Base-by-base conservation (phyloP, 139 green algal species). In the Nannochloris sp. region DNA sequence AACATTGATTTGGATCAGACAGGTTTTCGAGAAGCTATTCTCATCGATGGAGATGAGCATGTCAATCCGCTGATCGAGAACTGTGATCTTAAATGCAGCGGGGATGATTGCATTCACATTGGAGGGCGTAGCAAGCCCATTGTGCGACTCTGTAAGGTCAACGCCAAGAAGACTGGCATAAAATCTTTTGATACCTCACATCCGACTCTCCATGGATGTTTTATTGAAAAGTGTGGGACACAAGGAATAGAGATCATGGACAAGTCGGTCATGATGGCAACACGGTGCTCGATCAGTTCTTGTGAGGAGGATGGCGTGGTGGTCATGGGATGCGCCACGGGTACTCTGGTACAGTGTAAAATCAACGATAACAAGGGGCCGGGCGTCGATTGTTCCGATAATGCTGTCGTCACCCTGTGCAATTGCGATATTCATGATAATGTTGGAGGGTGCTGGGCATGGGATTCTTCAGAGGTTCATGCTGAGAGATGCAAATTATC, bases 1-100 rank as follows among this genome's bases (percentile, higher is more conserved):
- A 82, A 81, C 24, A 16, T 89, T 5, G 68, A 78, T 18, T 24
- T 89, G 8, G 81, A 87, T 71, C 77, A 83, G 61, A 80, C 81
- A 3, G 83, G 83, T 2, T 88, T 85, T 56, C 46, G 71, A 4
- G 81, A 88, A 62, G 48, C 73, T 2, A 3, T 88, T 12, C 34
- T 75, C 25, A 61, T 85, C 4, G 61, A 70, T 5, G 75, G 78
- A 10, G 18, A 18, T 18, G 21, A 19, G 9, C 14, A 18, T 25
- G 69, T 76, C 0, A 24, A n/a, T 4, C 75, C 82, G 1, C 40
- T 87, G 3, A 65, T 88, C 10, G 57, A 83, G 48, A 56, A 74
- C 44, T 83, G 69, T 70, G 43, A 44, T 24, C 68, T 88, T 25
- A 79, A 72, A 62, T 83, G 74, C 67, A 75, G 54, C 23, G 82